These are phyloP conservation scores for Talaromyces sp. DNA, from an alignment of 2,329 filamentous ascomycete species.

Conservation along the genomic window DNA sequence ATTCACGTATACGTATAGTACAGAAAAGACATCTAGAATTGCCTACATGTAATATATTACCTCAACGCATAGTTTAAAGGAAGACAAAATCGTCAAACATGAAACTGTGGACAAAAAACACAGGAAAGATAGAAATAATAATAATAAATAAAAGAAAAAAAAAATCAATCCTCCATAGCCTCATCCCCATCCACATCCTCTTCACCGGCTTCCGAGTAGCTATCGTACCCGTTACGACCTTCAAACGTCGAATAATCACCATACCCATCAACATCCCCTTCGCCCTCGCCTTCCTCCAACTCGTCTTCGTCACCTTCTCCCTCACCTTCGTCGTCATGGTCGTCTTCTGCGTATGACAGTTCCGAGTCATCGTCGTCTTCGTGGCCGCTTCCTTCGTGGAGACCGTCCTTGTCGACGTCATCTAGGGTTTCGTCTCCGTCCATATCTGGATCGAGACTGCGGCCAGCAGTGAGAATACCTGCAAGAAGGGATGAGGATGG, in stretches of 20 bases:
- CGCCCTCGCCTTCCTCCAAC: slow-evolving; percentile 8
- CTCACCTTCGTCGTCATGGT: slow-evolving; percentile 18
- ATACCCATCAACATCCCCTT: slow-evolving; percentile 4
- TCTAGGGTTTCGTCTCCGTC: slow-evolving; percentile 30
- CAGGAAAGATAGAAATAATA: not conserved
- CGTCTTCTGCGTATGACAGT: slow-evolving; percentile 11
- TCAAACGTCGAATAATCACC: slow-evolving; percentile 7
- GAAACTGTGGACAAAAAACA: not conserved
- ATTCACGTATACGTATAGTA: not conserved
- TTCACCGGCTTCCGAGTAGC: slow-evolving; percentile 8
- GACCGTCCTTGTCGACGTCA: slow-evolving; percentile 32
- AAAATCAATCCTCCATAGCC: slow-evolving; percentile 22
- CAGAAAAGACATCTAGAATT: not conserved
- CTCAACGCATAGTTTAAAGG: too few species aligned
- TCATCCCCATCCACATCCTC: slow-evolving; percentile 13
- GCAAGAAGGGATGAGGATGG: not conserved
- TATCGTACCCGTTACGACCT: slow-evolving; percentile 9
- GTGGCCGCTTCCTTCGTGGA: slow-evolving; percentile 31
- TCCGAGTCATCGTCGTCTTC: slow-evolving; percentile 22
- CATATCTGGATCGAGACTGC: slow-evolving; percentile 14
- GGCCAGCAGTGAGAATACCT: not conserved
- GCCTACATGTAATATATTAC: not conserved
- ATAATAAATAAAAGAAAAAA: not conserved
- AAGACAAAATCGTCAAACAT: not conserved
- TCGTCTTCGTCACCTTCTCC: slow-evolving; percentile 16